These are phyloP conservation scores for Fragosphaeria purpurea DNA, from an alignment of 2,329 filamentous ascomycete genomes.

Conservation along the genomic window DNA sequence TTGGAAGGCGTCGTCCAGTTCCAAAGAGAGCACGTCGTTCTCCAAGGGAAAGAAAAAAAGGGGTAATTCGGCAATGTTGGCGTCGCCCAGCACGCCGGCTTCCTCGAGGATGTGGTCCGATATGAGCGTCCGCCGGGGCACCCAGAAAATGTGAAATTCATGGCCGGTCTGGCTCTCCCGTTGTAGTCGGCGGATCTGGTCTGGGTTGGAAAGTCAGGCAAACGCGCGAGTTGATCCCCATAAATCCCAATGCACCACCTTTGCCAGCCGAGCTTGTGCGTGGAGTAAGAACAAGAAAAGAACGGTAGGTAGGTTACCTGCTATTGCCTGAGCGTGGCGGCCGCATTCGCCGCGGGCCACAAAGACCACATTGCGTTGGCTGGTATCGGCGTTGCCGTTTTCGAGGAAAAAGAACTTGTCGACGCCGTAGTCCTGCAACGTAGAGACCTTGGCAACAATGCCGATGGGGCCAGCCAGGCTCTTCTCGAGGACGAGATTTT, in stretches of 20 bases:
- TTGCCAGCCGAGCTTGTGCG: no score
- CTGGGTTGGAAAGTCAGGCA: conserved; percentile 33
- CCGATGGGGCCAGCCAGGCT: conserved; percentile 82
- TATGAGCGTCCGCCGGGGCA: conserved; percentile 81
- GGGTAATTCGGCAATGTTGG: conserved; percentile 77
- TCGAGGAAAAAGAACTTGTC: conserved; percentile 96
- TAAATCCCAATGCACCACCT: no score
- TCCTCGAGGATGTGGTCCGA: conserved; percentile 89
- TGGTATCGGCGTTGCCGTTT: conserved; percentile 89
- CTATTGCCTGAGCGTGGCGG: conserved; percentile 72
- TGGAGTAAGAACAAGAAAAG: not conserved
- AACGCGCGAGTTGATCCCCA: not conserved
- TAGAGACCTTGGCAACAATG: conserved; percentile 88
- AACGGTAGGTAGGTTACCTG: conserved; percentile 50
- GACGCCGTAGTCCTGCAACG: conserved; percentile 91
- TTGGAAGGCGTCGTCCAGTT: conserved; percentile 75
- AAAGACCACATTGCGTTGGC: conserved; percentile 91
- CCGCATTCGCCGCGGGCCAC: conserved; percentile 84
- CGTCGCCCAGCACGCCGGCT: conserved; percentile 83
- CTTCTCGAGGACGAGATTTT: conserved; percentile 91
- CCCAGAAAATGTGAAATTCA: conserved; percentile 96
- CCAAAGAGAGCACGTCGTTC: conserved; percentile 80
- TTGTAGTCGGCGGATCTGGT: conserved; percentile 82
- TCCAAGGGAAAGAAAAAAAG: conserved; percentile 88
- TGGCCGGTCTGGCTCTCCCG: conserved; percentile 82